These are phyloP conservation scores for Micractinium sp. DNA, from an alignment of 139 green algal genomes.

Conservation along the genomic window DNA sequence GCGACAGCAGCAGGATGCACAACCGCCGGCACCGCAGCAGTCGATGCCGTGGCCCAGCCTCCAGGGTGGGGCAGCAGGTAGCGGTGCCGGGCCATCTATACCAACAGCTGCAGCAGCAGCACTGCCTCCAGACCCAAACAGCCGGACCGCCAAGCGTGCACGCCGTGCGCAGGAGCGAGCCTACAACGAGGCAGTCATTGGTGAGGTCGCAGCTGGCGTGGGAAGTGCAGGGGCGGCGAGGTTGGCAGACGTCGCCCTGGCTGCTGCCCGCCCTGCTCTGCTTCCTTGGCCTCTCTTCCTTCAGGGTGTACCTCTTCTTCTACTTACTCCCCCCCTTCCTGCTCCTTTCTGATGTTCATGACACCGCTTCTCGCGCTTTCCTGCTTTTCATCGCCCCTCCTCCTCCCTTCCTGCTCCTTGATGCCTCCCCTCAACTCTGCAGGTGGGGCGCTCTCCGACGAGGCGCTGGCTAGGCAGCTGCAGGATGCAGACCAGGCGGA, in stretches of 20 bases:
- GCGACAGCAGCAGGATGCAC: not conserved
- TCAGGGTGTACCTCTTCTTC: too few species aligned
- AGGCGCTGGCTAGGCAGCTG: slow-evolving; percentile 13
- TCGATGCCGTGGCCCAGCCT: not conserved
- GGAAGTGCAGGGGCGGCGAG: too few species aligned
- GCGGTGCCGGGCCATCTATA: not conserved
- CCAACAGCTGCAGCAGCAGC: not conserved
- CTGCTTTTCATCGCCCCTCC: not conserved
- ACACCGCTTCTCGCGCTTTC: not conserved
- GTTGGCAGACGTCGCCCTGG: too few species aligned
- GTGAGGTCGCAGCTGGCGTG: not conserved
- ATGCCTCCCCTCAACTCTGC: not conserved
- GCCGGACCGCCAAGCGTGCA: slow-evolving; percentile 8
- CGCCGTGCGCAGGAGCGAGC: slow-evolving; percentile 29
- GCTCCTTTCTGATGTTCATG: too few species aligned
- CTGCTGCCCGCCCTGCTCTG: too few species aligned
- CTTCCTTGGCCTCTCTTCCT: too few species aligned
- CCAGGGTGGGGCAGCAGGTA: not conserved
- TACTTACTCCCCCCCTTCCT: too few species aligned
- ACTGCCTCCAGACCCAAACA: not conserved
- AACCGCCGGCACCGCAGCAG: not conserved
- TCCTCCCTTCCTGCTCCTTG: not conserved
- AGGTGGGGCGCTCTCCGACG: slow-evolving; percentile 9
- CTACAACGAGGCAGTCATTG: slow-evolving; percentile 44
- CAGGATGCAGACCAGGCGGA: not conserved